Base-by-base conservation (phyloP, 768 basidiomycete species). In the Hemileccinum rubropunctum region DNA sequence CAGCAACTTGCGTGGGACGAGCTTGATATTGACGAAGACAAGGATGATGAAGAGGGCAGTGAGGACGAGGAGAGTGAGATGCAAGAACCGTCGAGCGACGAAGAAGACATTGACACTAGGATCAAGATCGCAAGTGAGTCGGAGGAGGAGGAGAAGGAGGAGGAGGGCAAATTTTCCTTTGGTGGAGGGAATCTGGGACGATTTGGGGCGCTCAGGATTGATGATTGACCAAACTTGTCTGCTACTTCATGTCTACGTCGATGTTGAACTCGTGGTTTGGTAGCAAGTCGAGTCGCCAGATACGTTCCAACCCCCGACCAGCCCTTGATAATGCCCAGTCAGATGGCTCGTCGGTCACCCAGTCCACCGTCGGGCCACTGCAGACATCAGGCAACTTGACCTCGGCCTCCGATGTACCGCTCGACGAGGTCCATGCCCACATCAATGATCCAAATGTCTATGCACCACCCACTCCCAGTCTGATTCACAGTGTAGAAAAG, bases 171-270 rank as follows among this genome's bases (percentile, higher is more conserved):
- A 12, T 12, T 20, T 14, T 23, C 13, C 13, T 26, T 30, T 46
- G 27, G 11, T 42, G 43, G 43, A 51, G 50, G 40, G 21, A 47
- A 30, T 41, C 23, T 60, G 15, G 62, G 62, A 7, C 42, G 63
- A 32, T 74, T 74, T 44, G 70, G 58, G 14, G 68, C 63, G 9
- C 61, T 74, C 1, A 44, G 51, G 9, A 53, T 72, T 13, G 59
- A 61, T 17, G 51, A 60, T 35, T 62, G 9, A 23, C 23, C 23
- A 23, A 23, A 23, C 23, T 23, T 23, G 23, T 23, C 23, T 23
- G 23, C 23, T 6, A 23, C 3, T 3, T 23, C 23, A n/a, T n/a
- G n/a, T 23, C 39, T 39, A 26, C 52, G 39, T 43, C 38, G 23
- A 66, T 68, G 66, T 58, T 64, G 50, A 55, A 49, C 42, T 59